Conservation (phyloP, 2,329 filamentous ascomycete species). For the Penicillium sp. region DNA sequence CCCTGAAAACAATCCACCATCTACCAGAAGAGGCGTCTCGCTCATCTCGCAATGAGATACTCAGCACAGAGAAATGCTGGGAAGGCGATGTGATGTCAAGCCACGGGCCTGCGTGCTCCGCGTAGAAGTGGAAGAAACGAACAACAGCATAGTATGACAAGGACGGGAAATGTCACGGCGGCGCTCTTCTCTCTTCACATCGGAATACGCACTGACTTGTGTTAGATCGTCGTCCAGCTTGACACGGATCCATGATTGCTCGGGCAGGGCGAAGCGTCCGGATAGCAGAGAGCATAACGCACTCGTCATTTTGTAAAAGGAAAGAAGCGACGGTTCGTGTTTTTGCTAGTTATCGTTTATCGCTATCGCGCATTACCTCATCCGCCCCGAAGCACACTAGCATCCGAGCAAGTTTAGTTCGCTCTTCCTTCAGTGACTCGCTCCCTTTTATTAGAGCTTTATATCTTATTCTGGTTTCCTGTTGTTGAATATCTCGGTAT, state of each 20-base stretch:
- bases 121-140: too few species aligned
- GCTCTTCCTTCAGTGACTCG: background rate
- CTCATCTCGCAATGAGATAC: too few species aligned
- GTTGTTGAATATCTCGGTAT: slow-evolving; percentile 10
- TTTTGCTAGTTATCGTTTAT: slow-evolving; percentile 10
- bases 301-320: slow-evolving; percentile 3
- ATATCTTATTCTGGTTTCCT: background rate
- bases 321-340: slow-evolving; percentile 1
- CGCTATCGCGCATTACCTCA: slow-evolving; percentile 17
- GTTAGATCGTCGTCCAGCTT: too few species aligned
- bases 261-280: slow-evolving; percentile 20
- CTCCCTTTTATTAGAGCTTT: background rate
- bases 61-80: too few species aligned
- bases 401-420: slow-evolving; percentile 1
- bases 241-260: slow-evolving; percentile 36
- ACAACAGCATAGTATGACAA: too few species aligned
- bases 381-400: slow-evolving; percentile 2
- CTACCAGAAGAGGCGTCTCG: too few species aligned
- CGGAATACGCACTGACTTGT: too few species aligned
- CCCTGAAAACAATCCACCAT: too few species aligned
- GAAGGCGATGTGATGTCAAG: too few species aligned
- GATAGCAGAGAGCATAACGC: slow-evolving; percentile 28
- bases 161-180: too few species aligned
- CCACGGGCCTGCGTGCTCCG: too few species aligned
- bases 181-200: too few species aligned